Base-by-base conservation (phyloP, 768 basidiomycete species). In the Agrocybe praecox region DNA sequence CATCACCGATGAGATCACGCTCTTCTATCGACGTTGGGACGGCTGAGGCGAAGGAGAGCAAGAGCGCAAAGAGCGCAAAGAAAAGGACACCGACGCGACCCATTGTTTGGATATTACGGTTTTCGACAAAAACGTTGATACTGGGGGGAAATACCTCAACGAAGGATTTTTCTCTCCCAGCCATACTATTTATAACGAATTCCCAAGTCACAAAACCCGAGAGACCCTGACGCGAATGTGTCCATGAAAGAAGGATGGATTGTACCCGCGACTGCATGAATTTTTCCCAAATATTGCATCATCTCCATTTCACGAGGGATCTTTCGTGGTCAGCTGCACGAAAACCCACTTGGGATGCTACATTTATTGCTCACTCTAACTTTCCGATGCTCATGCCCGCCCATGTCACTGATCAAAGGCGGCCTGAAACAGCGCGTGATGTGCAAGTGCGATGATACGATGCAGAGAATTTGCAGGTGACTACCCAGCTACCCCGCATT, bases 1-100 rank as follows among this genome's bases (percentile, higher is more conserved):
- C 69, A 42, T 75, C 67, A n/a, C 74, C 76, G 53, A 76, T 67
- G 24, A 57, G 53, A 43, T 61, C 60, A 10, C 58, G 60, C 21
- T 40, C 54, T 22, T 58, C 67, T 19, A 69, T 49, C n/a, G 65
- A 61, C 8, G 62, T 55, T 11, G 65, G 54, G 1, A 63, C 51
- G 26, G 66, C 71, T 6, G 53, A 44, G n/a, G 66, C 69, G 46
- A 57, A 65, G 24, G 67, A 59, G 52, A 69, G 60, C 19, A 71
- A 56, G 47, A 62, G 59, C 34, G 65, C 64, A 48, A 67, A 42
- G 45, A 73, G 57, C 23, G 69, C 67, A 45, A 66, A 64, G 44
- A 68, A 56, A 12, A 69, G 56, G 17, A 62, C 22, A n/a, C 47
- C 42, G 44, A 59, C 54, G 17, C 32, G 52, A 24, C 51, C 45